Evolutionary conservation across 169 alveolate genomes (phyloP).

Genomic region (Plasmodium berghei): DNA sequence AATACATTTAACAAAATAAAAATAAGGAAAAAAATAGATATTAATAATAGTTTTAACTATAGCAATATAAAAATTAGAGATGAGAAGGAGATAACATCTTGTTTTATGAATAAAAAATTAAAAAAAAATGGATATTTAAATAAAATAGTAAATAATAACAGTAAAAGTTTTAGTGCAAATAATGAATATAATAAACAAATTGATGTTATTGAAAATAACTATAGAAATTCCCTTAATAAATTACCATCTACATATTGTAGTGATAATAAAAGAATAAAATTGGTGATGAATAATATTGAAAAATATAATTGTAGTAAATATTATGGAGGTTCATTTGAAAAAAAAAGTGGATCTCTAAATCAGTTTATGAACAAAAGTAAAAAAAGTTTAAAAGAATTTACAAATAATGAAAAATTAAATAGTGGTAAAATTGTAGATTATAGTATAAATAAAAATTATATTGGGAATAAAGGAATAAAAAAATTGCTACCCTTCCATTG

Average conservation of each 20-base stretch:
- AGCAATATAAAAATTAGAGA: neutral
- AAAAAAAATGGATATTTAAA: neutral
- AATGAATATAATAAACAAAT: too few relatives aligned
- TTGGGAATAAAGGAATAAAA: neutral
- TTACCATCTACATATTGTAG: neutral
- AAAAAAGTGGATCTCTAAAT: conserved; percentile 4
- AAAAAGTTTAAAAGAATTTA: neutral
- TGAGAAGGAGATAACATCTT: neutral
- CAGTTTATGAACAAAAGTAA: neutral
- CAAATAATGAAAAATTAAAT: neutral
- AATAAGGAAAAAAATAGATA: neutral
- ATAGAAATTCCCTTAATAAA: too few relatives aligned
- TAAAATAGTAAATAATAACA: conserved; percentile 14
- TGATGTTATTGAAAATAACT: too few relatives aligned
- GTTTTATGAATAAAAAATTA: conserved; percentile 15
- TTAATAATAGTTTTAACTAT: neutral
- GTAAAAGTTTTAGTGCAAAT: neutral
- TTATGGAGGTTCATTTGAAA: neutral
- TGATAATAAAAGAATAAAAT: conserved; percentile 6
- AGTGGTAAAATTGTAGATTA: neutral
- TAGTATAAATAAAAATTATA: neutral
- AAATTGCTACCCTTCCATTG: neutral
- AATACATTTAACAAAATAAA: neutral
- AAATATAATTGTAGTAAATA: neutral
- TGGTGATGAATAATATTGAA: neutral